Evolutionary conservation across 1,284 basidiomycete species (phyloP).

Genomic region (Cryptococcus maquisensis): DNA sequence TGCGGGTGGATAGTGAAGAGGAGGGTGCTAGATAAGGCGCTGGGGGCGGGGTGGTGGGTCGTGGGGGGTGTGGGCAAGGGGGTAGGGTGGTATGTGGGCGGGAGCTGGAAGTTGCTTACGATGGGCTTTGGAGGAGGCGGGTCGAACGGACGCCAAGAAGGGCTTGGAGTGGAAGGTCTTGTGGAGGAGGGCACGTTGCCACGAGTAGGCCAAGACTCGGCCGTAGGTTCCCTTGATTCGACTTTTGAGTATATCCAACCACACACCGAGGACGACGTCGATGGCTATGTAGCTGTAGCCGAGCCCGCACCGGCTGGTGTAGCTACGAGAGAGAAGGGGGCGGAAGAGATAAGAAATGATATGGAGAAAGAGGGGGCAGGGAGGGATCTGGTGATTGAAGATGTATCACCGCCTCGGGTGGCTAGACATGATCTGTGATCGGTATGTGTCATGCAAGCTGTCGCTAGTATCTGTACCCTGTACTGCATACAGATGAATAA

Average conservation of each 20-base stretch:
- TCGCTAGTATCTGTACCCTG: too few relatives aligned
- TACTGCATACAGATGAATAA: too few relatives aligned
- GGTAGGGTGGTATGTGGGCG: slow-evolving; percentile 36
- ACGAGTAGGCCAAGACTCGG: not conserved
- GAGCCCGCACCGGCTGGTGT: not conserved
- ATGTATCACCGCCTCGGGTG: not conserved
- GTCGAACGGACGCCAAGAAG: not conserved
- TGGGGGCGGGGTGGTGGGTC: slow-evolving; percentile 27
- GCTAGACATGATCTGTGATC: too few relatives aligned
- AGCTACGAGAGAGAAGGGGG: not conserved
- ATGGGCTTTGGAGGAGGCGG: slow-evolving; percentile 23
- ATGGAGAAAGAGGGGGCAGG: slow-evolving; percentile 11
- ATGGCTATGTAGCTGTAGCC: not conserved
- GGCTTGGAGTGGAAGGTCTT: not conserved
- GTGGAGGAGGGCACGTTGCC: not conserved
- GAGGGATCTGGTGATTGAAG: slow-evolving; percentile 2
- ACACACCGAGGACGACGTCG: not conserved
- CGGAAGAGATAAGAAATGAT: not conserved
- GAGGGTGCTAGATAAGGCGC: slow-evolving; percentile 63
- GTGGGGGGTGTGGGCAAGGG: slow-evolving; percentile 45
- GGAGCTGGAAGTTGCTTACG: slow-evolving; percentile 23
- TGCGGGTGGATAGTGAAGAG: slow-evolving; percentile 81
- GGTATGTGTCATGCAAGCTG: too few relatives aligned
- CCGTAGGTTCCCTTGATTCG: not conserved
- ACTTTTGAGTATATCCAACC: too few relatives aligned